These are phyloP conservation scores for Panellus pusillus DNA, from an alignment of 768 basidiomycete species.

Conservation along the genomic window DNA sequence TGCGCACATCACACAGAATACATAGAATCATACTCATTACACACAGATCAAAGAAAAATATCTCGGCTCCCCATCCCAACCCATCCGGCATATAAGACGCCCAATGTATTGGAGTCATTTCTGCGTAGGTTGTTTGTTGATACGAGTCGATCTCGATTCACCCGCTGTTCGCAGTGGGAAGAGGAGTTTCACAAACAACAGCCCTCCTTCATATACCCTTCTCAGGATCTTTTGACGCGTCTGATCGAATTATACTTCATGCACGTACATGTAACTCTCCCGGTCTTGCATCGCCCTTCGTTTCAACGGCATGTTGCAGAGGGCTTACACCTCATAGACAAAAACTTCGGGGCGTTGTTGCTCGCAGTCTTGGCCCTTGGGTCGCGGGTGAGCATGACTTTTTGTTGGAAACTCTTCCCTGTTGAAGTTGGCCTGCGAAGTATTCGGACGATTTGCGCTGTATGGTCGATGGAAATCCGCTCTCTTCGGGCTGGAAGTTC, in stretches of 20 bases:
- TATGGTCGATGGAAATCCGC: conserved; percentile 25
- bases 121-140: not conserved
- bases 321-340: conserved; percentile 37
- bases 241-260: conserved; percentile 52
- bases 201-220: conserved; percentile 29
- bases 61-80: not conserved
- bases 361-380: conserved; percentile 54
- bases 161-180: conserved; percentile 13
- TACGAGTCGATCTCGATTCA: not conserved
- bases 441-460: conserved; percentile 50
- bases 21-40: not conserved
- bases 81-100: not conserved
- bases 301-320: conserved; percentile 20
- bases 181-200: not conserved
- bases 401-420: too few relatives aligned
- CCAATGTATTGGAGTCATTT: not conserved
- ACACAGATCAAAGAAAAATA: conserved; percentile 7
- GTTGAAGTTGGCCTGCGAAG: conserved; percentile 19
- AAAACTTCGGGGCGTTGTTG: conserved; percentile 41
- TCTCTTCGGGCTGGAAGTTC: conserved; percentile 51
- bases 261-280: conserved; percentile 39
- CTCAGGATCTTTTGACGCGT: conserved; percentile 34
- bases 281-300: conserved; percentile 37
- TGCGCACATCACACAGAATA: not conserved
- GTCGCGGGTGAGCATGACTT: conserved; percentile 36